Percentiles rank a stretch among this genome's conserved stretches.
Evolutionary conservation across 257 asterid species (phyloP).

Genomic region (Salvia rosmarinus): DNA sequence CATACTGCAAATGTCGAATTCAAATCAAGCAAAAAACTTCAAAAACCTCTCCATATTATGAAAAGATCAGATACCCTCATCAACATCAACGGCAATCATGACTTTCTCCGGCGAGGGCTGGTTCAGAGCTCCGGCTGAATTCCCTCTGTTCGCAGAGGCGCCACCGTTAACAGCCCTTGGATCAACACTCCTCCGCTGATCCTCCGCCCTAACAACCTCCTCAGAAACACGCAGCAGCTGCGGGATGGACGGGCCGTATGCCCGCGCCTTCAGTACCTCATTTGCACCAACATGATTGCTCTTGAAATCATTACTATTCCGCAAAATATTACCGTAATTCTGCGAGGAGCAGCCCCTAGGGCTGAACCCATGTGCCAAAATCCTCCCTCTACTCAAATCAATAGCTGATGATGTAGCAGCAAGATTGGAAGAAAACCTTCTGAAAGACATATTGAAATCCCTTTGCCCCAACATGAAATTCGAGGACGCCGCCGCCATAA

Average conservation of each 20-base stretch:
- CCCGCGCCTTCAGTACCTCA: constrained; percentile 42
- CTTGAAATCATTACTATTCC: constrained; percentile 24
- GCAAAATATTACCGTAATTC: constrained; percentile 32
- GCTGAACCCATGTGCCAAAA: constrained; percentile 37
- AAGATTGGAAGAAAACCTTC: constrained; percentile 35
- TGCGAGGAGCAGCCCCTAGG: constrained; percentile 43
- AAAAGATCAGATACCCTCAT: constrained; percentile 61
- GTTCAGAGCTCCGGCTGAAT: constrained; percentile 34
- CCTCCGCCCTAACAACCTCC: constrained; percentile 40
- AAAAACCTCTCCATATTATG: neutral
- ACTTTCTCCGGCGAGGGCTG: constrained; percentile 45
- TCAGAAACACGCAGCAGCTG: constrained; percentile 48
- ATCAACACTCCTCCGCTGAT: constrained; percentile 22
- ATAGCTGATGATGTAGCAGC: constrained; percentile 32
- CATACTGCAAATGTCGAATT: constrained; percentile 7
- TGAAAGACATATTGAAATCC: constrained; percentile 45
- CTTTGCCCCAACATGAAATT: constrained; percentile 42
- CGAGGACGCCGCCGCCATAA: constrained; percentile 60
- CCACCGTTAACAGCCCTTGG: constrained; percentile 40
- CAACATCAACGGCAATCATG: constrained; percentile 84
- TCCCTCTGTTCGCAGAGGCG: constrained; percentile 40
- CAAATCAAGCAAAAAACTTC: neutral
- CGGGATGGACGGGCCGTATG: constrained; percentile 44
- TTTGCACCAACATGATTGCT: constrained; percentile 28
- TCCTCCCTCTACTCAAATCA: constrained; percentile 32